Evolutionary conservation across 495 filamentous ascomycete genomes (phyloP).

Genomic region (Penicillium odoratum): DNA sequence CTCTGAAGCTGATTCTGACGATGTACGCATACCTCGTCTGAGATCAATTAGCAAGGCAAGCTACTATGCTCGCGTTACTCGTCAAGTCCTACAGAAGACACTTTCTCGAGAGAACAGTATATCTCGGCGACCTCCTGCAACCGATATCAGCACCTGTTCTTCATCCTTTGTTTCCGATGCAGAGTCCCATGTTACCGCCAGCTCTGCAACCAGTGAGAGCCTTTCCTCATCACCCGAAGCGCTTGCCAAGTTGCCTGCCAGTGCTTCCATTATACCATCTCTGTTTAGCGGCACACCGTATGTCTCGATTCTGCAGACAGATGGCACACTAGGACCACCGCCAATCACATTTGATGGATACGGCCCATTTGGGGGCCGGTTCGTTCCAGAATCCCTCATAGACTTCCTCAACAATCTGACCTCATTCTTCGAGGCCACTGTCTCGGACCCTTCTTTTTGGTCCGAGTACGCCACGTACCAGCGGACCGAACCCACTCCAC

Average conservation of each 20-base stretch:
- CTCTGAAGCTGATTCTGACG: background rate
- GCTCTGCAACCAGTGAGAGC: slow-evolving; percentile 18
- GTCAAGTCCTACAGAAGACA: background rate
- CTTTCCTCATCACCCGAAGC: slow-evolving; percentile 12
- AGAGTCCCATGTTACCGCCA: slow-evolving; percentile 18
- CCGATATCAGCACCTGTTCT: slow-evolving; percentile 15
- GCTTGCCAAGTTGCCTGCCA: slow-evolving; percentile 9
- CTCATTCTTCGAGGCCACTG: slow-evolving; percentile 28
- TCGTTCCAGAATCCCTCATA: slow-evolving; percentile 35
- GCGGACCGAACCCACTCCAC: slow-evolving; percentile 22
- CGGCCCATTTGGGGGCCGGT: slow-evolving; percentile 35
- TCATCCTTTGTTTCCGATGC: slow-evolving; percentile 14
- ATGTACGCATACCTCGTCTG: slow-evolving; percentile 1
- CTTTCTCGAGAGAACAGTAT: slow-evolving; percentile 4
- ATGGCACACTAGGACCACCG: slow-evolving; percentile 26
- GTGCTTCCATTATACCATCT: slow-evolving; percentile 1
- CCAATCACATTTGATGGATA: slow-evolving; percentile 28
- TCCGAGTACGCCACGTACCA: slow-evolving; percentile 27
- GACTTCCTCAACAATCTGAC: slow-evolving; percentile 32
- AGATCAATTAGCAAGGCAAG: slow-evolving; percentile 3
- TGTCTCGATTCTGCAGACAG: slow-evolving; percentile 26
- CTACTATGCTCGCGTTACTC: background rate
- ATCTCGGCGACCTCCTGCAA: background rate
- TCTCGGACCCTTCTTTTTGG: slow-evolving; percentile 36
- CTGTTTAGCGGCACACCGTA: slow-evolving; percentile 21